These are phyloP conservation scores for Marchantia paleacea DNA, from an alignment of 225 moss, liverwort and hornwort genomes.

Conservation along the genomic window DNA sequence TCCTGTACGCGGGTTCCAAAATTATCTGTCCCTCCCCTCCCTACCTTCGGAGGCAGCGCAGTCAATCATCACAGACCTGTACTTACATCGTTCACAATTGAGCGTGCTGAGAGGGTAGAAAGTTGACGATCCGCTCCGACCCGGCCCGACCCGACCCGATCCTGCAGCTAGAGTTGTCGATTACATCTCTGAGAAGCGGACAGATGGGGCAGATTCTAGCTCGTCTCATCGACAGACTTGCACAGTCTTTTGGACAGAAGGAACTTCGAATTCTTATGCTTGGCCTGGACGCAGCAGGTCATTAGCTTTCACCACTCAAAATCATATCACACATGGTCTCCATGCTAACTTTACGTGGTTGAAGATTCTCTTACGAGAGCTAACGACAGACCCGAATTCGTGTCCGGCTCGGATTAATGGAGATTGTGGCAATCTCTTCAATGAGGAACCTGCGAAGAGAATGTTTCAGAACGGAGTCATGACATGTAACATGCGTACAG, in stretches of 20 bases:
- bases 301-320: background rate
- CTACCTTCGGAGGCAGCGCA: background rate
- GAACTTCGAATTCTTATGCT: conserved; percentile 41
- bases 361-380: background rate
- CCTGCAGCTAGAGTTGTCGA: background rate
- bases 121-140: background rate
- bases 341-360: background rate
- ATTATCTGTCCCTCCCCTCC: background rate
- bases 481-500: background rate
- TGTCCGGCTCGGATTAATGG: background rate
- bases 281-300: conserved; percentile 39
- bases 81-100: background rate
- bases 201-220: conserved; percentile 32
- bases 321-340: background rate
- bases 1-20: background rate
- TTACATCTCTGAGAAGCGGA: background rate
- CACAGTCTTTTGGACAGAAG: conserved; percentile 5
- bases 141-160: background rate
- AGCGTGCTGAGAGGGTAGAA: background rate
- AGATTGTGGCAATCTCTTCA: background rate
- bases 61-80: background rate
- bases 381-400: background rate
- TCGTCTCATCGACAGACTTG: conserved; percentile 17
- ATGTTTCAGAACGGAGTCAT: background rate
- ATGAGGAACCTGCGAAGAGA: background rate